A percentile compares a stretch with the other conserved stretches of the same genome.
Evolutionary conservation across 306 rosid species (phyloP).

Genomic region (Boehmeria nivea): DNA sequence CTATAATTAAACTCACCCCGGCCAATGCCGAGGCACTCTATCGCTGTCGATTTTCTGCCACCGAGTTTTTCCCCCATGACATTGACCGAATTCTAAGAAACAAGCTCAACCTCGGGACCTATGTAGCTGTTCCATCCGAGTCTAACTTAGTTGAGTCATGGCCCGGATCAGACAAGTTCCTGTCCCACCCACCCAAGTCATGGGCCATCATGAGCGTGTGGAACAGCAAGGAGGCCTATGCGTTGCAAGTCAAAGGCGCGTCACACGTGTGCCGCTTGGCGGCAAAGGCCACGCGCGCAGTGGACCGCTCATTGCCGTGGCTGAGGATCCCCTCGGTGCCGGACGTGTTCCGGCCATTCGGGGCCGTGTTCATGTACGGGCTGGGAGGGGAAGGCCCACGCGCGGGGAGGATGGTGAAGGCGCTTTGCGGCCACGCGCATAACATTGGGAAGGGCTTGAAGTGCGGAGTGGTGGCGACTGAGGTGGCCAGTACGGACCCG

Average conservation of each 20-base stretch:
- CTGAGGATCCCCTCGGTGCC: conserved; percentile 57
- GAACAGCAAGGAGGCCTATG: conserved; percentile 63
- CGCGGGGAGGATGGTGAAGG: conserved; percentile 35
- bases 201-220: conserved; percentile 72
- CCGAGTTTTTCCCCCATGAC: conserved; percentile 73
- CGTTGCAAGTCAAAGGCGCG: conserved; percentile 55
- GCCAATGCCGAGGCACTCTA: conserved; percentile 49
- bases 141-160: conserved; percentile 30
- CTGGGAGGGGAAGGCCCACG: conserved; percentile 59
- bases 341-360: conserved; percentile 60
- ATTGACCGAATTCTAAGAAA: conserved; percentile 55
- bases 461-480: conserved; percentile 67
- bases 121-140: conserved; percentile 50
- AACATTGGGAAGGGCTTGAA: conserved; percentile 49
- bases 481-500: conserved; percentile 55
- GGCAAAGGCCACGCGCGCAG: conserved; percentile 35
- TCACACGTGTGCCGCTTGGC: conserved; percentile 32
- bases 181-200: conserved; percentile 41
- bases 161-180: conserved; percentile 41
- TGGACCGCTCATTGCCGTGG: conserved; percentile 63
- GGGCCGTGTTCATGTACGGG: conserved; percentile 60
- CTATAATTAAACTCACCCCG: conserved; percentile 36
- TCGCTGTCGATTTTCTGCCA: conserved; percentile 49
- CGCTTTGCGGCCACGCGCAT: conserved; percentile 52
- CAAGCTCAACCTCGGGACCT: conserved; percentile 57